Conservation (phyloP, 768 basidiomycete species). For the Boletus speciosus region DNA sequence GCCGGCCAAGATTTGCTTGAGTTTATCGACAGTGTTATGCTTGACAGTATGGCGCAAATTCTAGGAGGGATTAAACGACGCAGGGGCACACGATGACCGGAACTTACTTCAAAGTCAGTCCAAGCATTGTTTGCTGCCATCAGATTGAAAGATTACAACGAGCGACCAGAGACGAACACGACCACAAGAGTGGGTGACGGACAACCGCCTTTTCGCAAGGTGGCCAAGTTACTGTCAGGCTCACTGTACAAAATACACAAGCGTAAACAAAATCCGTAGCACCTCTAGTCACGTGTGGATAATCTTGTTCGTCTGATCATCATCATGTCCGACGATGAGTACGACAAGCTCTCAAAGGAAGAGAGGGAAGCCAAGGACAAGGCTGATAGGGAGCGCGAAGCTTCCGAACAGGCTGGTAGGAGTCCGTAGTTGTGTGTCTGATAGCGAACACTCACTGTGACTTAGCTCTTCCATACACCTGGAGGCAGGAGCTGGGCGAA, state of each 20-base stretch:
- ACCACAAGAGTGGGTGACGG: constrained; percentile 10
- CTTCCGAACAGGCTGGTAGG: constrained; percentile 81
- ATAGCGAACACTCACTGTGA: constrained; percentile 13
- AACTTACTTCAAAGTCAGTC: constrained; percentile 70
- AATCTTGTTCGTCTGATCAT: constrained; percentile 20
- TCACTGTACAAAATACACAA: constrained; percentile 31
- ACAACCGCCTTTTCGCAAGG: constrained; percentile 7
- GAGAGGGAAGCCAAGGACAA: constrained; percentile 74
- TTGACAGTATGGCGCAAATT: constrained; percentile 66
- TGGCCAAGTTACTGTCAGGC: constrained; percentile 15
- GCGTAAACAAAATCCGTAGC: constrained; percentile 25
- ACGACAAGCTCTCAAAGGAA: constrained; percentile 74
- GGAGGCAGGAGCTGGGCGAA: constrained; percentile 88
- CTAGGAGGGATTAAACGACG: constrained; percentile 38
- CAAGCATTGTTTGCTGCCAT: constrained; percentile 67
- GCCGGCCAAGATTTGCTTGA: constrained; percentile 76
- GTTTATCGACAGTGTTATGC: constrained; percentile 79
- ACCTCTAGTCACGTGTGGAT: constrained; percentile 26
- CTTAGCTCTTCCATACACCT: constrained; percentile 82
- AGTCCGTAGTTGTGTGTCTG: constrained; percentile 19
- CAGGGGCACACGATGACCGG: constrained; percentile 1
- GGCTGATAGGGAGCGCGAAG: constrained; percentile 64
- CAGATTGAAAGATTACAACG: constrained; percentile 13
- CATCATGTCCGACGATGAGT: constrained; percentile 46
- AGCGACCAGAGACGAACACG: constrained; percentile 4